These are phyloP conservation scores for Obelidium mucronatum DNA, from an alignment of 192 early-diverging fungal genomes.

Conservation along the genomic window DNA sequence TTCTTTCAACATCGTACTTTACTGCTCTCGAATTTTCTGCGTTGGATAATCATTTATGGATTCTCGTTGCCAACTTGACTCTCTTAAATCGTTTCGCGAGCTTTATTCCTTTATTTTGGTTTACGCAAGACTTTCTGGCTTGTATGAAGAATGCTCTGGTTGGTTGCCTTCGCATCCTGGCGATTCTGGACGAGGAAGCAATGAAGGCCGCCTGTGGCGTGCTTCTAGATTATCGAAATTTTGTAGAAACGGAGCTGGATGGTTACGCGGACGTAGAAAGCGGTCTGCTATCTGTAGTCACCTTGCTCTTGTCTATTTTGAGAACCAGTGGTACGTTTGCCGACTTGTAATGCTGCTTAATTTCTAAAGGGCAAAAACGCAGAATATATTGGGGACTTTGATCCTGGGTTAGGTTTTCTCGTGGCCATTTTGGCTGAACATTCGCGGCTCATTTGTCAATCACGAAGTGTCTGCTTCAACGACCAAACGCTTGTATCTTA, in stretches of 20 bases:
- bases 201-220: no score
- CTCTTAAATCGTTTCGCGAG: background rate
- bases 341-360: background rate
- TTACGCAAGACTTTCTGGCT: constrained; percentile 5
- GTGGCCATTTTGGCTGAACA: background rate
- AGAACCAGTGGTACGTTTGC: background rate
- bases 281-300: background rate
- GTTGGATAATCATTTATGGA: background rate
- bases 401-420: no score
- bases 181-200: background rate
- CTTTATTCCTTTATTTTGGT: constrained; percentile 7
- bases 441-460: background rate
- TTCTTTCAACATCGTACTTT: constrained; percentile 22
- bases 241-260: background rate
- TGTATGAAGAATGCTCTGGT: background rate
- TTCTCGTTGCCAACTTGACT: constrained; percentile 1
- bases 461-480: background rate
- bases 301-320: background rate
- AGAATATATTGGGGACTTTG: no score
- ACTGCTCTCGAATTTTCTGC: background rate
- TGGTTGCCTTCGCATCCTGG: background rate
- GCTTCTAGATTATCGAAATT: background rate
- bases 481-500: background rate
- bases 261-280: background rate
- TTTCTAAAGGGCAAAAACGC: no score